Conservation (phyloP, 176 grass and related monocot genomes). For the Rhynchospora tenuis region DNA sequence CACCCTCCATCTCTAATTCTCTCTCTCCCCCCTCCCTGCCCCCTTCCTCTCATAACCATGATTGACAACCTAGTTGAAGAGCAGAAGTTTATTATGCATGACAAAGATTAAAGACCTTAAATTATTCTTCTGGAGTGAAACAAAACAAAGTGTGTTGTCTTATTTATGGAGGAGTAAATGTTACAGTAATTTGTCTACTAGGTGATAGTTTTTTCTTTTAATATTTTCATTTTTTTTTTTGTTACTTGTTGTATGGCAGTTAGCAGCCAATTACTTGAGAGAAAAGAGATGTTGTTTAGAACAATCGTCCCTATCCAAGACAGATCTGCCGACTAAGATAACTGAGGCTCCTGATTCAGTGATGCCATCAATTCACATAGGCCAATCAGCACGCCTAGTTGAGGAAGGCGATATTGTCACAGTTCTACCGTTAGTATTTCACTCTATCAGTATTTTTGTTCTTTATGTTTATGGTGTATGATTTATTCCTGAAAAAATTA, state of each 20-base stretch:
- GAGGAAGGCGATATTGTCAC: conserved; percentile 82
- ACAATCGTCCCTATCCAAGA: conserved; percentile 26
- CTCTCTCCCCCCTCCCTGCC: not conserved
- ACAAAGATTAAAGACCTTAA: not conserved
- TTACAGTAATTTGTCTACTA: not conserved
- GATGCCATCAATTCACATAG: conserved; percentile 77
- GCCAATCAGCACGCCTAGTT: conserved; percentile 86
- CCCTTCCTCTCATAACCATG: no score
- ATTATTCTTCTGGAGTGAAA: conserved; percentile 5
- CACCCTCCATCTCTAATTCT: not conserved
- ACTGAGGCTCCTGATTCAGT: conserved; percentile 70
- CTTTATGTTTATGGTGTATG: not conserved
- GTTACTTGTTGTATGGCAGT: conserved; percentile 47
- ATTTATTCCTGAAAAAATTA: not conserved
- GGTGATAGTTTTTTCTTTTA: not conserved
- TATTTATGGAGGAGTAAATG: not conserved
- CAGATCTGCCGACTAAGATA: conserved; percentile 38
- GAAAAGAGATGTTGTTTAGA: conserved; percentile 89
- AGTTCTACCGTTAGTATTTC: conserved; percentile 69
- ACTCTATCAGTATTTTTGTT: conserved; percentile 1
- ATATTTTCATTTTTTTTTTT: conserved; percentile 30
- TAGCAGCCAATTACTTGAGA: conserved; percentile 89
- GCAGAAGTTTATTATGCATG: not conserved
- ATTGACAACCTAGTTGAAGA: not conserved
- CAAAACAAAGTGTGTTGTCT: not conserved